Evolutionary conservation across 1,284 basidiomycete genomes (phyloP), one percentile per base, ranked within the genome.

Genomic region (Leccinum pseudoinsigne): DNA sequence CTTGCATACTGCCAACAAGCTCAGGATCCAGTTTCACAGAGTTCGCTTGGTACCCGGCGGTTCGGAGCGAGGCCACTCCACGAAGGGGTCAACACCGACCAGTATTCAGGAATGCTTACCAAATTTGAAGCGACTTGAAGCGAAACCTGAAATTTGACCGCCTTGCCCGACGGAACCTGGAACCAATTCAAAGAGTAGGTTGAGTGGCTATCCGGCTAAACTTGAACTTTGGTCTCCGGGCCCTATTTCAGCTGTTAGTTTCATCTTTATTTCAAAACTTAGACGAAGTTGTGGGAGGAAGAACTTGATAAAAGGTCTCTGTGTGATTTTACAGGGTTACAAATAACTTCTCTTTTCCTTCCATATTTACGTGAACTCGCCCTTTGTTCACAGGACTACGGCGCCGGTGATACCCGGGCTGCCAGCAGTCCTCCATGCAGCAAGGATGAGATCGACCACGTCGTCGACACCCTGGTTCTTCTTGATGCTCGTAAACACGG

Each of bases 401-500:
- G 71, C 55, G 47, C 70, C 69, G 21, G 79, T 72, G 61, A 75
- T 81, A 4, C 90, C 90, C 2, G 90, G 90, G 67, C 85, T 86
- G 16, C 90, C 90, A 9, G 90, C 88, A 8, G 85, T 83, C 71
- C 85, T 85, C 92, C 96, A 97, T 8, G 95, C 95, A 10, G 89
- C 89, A 34, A 97, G 77, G 65, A 98, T 87, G 42, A 98, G 83
- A 56, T 90, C 87, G 5, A 91, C 85, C 4, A 98, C 86, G 63
- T 94, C 93, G 55, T 93, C 86, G 2, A 98, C 88, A 0, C 94
- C 95, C 63, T 86, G 86, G 34, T 82, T 85, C 63, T 94, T 81
- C 73, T 92, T 90, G 60, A 99, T 87, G 65, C 92, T 93, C 0
- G 93, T 87, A 76, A 99, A 99, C 21, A 98, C 76, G 0, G 97